These are phyloP conservation scores for Fabrea salina DNA, from an alignment of 169 alveolate species.

Conservation along the genomic window DNA sequence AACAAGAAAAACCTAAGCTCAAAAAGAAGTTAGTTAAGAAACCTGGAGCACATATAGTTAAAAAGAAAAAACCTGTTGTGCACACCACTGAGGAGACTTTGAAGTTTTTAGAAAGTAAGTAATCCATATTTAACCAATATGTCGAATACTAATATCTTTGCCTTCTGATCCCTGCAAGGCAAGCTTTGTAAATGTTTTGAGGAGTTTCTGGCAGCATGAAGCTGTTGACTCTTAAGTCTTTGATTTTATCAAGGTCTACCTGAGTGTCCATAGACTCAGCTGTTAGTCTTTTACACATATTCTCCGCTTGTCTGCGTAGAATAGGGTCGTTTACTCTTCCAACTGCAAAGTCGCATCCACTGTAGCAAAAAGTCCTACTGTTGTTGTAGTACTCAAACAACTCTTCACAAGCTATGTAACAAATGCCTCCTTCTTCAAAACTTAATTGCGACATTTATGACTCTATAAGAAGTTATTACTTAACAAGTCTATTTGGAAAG, in stretches of 20 bases:
- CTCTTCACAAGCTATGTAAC: slow-evolving; percentile 28
- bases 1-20: too few species aligned
- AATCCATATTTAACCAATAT: too few species aligned
- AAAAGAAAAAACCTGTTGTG: too few species aligned
- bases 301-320: slow-evolving; percentile 4
- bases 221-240: slow-evolving; percentile 2
- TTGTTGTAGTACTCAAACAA: slow-evolving; percentile 22
- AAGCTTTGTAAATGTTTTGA: slow-evolving; percentile 9
- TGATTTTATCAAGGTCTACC: slow-evolving; percentile 5
- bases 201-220: background rate
- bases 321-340: slow-evolving; percentile 16
- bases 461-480: too few species aligned
- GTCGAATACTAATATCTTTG: background rate
- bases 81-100: too few species aligned
- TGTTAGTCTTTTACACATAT: slow-evolving; percentile 24
- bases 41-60: too few species aligned
- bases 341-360: slow-evolving; percentile 22
- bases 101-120: too few species aligned
- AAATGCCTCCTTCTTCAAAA: slow-evolving; percentile 22
- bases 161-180: slow-evolving; percentile 18
- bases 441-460: background rate
- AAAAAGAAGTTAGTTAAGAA: too few species aligned
- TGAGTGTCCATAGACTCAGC: background rate
- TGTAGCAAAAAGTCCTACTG: background rate
- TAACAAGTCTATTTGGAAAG: too few species aligned